Evolutionary conservation across 352 stramenopile species (phyloP), one percentile per base, ranked within the genome.

Genomic region (Thraustochytrium striatum): DNA sequence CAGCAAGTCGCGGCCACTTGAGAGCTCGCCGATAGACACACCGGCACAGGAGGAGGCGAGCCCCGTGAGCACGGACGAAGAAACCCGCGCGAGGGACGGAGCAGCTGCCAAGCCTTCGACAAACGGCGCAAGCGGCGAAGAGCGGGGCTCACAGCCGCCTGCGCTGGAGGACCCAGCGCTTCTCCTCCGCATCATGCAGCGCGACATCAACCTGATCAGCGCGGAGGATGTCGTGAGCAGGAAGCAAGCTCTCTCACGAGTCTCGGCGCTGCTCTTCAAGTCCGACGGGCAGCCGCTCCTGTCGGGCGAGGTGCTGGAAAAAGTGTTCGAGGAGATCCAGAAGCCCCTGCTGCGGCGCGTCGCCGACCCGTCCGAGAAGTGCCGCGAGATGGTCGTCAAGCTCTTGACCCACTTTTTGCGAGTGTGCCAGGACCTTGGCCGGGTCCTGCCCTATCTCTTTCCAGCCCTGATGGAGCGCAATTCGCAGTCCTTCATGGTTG

Each of bases 381-480:
- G 44, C 36, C 41, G 53, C 21, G 55, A 69, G 38, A 9, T 69
- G 0, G 69, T 57, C 7, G 50, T 25, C 3, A 25, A 33, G 1
- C 32, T 81, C 36, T 25, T 81, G 5, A 69, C 72, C 28, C 3
- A 33, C 2, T 72, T 81, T 30, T 2, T 72, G 13, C 9, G 3
- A 38, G 25, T 0, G 13, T 75, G 65, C 41, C 8, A 81, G n/a
- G 72, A 81, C 62, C 57, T 81, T 11, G 55, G 53, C 16, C 35
- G n/a, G 21, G 55, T 69, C 32, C 69, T 87, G 55, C 78, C 85
- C 2, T 87, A 86, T 32, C 38, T 89, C 1, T 84, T 87, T 19
- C 82, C 86, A 21, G 82, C 83, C 28, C 55, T 89, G 16, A 55
- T 85, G 61, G 75, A 81, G 35, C 78, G 86, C 32, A 83, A 79